These are phyloP conservation scores for Blastobotrys aristatus DNA, from an alignment of 1,139 yeast species.

Conservation along the genomic window DNA sequence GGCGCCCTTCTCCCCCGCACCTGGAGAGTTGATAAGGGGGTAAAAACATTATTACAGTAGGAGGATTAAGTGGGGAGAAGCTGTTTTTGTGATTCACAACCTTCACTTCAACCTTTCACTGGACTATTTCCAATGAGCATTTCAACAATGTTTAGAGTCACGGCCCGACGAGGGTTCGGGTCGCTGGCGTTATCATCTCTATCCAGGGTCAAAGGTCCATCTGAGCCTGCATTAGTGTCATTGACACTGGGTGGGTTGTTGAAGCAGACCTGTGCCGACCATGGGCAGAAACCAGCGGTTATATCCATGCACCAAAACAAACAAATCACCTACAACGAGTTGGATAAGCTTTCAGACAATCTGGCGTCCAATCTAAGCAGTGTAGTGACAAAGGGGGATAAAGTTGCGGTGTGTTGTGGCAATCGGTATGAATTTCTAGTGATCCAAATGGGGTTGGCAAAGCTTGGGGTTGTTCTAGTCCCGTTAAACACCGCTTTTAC, in stretches of 20 bases:
- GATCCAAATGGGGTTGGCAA: slow-evolving; percentile 31
- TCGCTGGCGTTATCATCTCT: neutral
- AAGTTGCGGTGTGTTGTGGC: slow-evolving; percentile 33
- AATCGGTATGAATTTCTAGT: slow-evolving; percentile 33
- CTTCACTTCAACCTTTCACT: neutral
- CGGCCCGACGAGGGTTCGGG: neutral
- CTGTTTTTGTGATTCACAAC: no score
- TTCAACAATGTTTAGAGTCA: neutral
- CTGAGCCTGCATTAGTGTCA: slow-evolving; percentile 21
- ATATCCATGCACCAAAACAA: slow-evolving; percentile 28
- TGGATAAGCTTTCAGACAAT: slow-evolving; percentile 23
- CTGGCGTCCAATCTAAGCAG: slow-evolving; percentile 26
- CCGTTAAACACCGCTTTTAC: slow-evolving; percentile 36
- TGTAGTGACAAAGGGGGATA: slow-evolving; percentile 27
- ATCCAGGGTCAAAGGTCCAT: slow-evolving; percentile 22
- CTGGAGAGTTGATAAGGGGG: no score
- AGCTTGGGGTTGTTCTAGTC: slow-evolving; percentile 32
- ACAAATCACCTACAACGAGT: slow-evolving; percentile 21
- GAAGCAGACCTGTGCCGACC: slow-evolving; percentile 18
- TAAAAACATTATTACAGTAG: no score
- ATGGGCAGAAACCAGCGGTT: slow-evolving; percentile 25
- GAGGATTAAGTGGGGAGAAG: no score
- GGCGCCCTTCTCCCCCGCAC: no score
- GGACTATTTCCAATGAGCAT: neutral
- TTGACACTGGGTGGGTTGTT: slow-evolving; percentile 25